These are phyloP conservation scores for Heimioporus sp. DNA, from an alignment of 768 basidiomycete species.

Conservation along the genomic window DNA sequence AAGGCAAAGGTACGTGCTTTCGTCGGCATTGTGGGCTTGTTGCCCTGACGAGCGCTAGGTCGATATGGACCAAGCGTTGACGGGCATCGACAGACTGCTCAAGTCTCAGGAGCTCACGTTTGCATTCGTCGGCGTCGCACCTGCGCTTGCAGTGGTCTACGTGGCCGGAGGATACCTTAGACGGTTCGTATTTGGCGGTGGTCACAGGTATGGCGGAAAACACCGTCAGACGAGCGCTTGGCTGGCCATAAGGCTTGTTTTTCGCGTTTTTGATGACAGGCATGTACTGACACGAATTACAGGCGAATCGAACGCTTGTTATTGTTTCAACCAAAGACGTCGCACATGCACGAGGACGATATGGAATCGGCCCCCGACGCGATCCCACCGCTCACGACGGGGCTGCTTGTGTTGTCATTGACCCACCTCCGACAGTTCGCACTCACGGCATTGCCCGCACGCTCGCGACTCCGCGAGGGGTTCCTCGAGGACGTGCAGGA, in stretches of 20 bases:
- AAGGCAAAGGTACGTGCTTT: slow-evolving; percentile 74
- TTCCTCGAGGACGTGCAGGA: slow-evolving; percentile 86
- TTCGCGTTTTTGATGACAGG: not conserved
- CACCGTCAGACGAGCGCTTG: slow-evolving; percentile 56
- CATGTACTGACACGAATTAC: slow-evolving; percentile 6
- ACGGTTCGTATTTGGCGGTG: slow-evolving; percentile 48
- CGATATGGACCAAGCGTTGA: slow-evolving; percentile 86
- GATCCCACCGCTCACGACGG: slow-evolving; percentile 59
- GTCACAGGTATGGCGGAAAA: slow-evolving; percentile 58
- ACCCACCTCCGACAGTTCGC: slow-evolving; percentile 66
- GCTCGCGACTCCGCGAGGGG: slow-evolving; percentile 64
- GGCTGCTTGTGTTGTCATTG: slow-evolving; percentile 70
- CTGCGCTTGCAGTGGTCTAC: slow-evolving; percentile 80
- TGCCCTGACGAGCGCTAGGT: slow-evolving; percentile 47
- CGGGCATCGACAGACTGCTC: slow-evolving; percentile 90
- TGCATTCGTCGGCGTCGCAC: slow-evolving; percentile 95
- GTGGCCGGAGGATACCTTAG: slow-evolving; percentile 53
- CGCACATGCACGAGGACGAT: slow-evolving; percentile 13
- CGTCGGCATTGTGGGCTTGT: not conserved
- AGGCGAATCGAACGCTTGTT: slow-evolving; percentile 72
- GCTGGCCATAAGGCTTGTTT: slow-evolving; percentile 63
- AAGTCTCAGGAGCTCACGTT: slow-evolving; percentile 95
- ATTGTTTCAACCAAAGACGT: slow-evolving; percentile 42
- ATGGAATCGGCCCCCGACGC: slow-evolving; percentile 12
- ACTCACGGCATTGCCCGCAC: slow-evolving; percentile 50